phyloP scores from a whole-genome alignment of 371 early-diverging fungal genomes.

The Synchytrium microbalum region DNA sequence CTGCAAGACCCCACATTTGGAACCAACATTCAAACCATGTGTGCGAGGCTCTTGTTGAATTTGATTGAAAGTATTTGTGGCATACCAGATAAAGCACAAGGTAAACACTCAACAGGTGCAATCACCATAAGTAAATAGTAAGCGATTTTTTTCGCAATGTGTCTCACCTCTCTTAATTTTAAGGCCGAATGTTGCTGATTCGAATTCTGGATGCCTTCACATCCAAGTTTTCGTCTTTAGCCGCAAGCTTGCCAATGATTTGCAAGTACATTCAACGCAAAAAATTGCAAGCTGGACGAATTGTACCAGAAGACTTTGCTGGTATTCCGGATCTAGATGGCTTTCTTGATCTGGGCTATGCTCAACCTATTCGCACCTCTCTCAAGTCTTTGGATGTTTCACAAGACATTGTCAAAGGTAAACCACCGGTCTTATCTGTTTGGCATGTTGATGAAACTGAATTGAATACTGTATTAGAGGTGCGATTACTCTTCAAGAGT shows the following conservation, averaged over 20 bases:
- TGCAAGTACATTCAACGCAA: slow-evolving; percentile 48
- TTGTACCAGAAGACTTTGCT: slow-evolving; percentile 15
- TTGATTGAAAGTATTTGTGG: slow-evolving; percentile 78
- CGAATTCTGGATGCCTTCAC: slow-evolving; percentile 78
- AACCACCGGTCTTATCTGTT: neutral
- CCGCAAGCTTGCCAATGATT: slow-evolving; percentile 27
- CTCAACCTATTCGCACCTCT: slow-evolving; percentile 68
- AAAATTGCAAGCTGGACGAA: slow-evolving; percentile 9
- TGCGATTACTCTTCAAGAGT: slow-evolving; percentile 72
- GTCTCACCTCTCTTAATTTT: neutral
- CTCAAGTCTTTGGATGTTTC: slow-evolving; percentile 52
- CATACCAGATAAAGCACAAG: slow-evolving; percentile 50
- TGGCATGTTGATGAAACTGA: neutral
- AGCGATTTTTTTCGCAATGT: neutral
- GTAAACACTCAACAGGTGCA: slow-evolving; percentile 14
- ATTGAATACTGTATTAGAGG: slow-evolving; percentile 9
- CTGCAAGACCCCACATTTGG: slow-evolving; percentile 82
- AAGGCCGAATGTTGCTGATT: slow-evolving; percentile 72
- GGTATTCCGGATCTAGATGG: slow-evolving; percentile 39
- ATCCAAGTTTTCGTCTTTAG: slow-evolving; percentile 63
- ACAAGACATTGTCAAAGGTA: slow-evolving; percentile 69
- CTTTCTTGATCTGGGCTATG: slow-evolving; percentile 67
- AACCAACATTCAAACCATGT: slow-evolving; percentile 91
- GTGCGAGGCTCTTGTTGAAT: slow-evolving; percentile 86
- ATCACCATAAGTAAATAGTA: neutral